Percentiles rank a stretch among this genome's conserved stretches.
phyloP scores from a whole-genome alignment of 805 yeast genomes.

The Vanderwaltozyma tropicalis region DNA sequence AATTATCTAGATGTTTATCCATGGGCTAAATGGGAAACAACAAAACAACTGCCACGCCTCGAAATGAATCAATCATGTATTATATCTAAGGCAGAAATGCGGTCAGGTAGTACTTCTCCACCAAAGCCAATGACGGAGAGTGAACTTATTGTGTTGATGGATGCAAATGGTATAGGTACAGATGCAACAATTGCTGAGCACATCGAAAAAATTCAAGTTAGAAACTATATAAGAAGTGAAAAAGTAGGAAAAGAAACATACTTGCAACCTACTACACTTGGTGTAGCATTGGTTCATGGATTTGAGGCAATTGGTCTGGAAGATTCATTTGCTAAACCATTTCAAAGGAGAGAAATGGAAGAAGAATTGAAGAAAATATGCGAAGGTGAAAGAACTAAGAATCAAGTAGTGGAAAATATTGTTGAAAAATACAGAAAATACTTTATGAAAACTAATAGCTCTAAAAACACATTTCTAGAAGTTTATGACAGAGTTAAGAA shows the following conservation, averaged over 20 bases:
- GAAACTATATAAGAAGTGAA: slow-evolving; percentile 55
- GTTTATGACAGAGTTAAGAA: slow-evolving; percentile 20
- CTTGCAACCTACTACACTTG: slow-evolving; percentile 71
- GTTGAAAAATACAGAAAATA: slow-evolving; percentile 49
- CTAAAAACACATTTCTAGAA: slow-evolving; percentile 21
- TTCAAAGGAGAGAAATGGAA: slow-evolving; percentile 70
- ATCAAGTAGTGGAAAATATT: slow-evolving; percentile 45
- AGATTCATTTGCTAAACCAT: slow-evolving; percentile 83
- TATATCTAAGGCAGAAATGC: slow-evolving; percentile 48
- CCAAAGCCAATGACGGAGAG: slow-evolving; percentile 84
- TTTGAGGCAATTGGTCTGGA: slow-evolving; percentile 65
- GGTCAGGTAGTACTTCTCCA: slow-evolving; percentile 68
- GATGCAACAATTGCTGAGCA: slow-evolving; percentile 99
- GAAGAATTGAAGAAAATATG: slow-evolving; percentile 54
- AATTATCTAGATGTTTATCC: slow-evolving; percentile 76
- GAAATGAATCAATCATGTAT: slow-evolving; percentile 44
- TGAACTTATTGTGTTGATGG: slow-evolving; percentile 88
- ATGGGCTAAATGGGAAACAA: slow-evolving; percentile 67
- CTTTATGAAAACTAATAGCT: slow-evolving; percentile 19
- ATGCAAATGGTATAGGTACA: slow-evolving; percentile 94
- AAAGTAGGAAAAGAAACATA: slow-evolving; percentile 31
- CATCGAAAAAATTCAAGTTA: slow-evolving; percentile 60
- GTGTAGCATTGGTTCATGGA: slow-evolving; percentile 80
- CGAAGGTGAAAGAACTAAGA: slow-evolving; percentile 45
- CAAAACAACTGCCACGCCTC: slow-evolving; percentile 57